Conservation (phyloP, 2,329 filamentous ascomycete genomes). For the Aspergillus puulaauensis region DNA sequence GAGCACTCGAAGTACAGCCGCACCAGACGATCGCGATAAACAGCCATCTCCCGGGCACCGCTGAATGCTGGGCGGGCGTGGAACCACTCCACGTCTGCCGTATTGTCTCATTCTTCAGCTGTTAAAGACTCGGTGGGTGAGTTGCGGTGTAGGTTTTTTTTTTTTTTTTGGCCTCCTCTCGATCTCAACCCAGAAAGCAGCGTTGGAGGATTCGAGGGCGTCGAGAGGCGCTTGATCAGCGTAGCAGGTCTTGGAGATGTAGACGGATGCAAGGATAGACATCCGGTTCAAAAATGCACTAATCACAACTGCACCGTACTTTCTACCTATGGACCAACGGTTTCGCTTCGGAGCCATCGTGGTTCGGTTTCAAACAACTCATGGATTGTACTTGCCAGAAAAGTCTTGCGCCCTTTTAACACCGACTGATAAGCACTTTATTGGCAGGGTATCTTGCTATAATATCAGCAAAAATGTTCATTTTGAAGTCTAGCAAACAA, state of each 20-base stretch:
- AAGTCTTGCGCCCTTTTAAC: background rate
- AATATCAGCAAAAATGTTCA: background rate
- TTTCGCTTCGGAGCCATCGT: background rate
- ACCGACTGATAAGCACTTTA: background rate
- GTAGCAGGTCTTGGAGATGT: background rate
- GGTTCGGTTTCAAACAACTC: background rate
- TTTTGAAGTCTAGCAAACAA: background rate
- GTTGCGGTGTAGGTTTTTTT: conserved; percentile 4
- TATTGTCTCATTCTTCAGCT: background rate
- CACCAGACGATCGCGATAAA: conserved; percentile 4
- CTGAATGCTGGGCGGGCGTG: background rate
- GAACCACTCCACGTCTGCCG: background rate
- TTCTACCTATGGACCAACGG: background rate
- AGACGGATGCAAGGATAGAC: background rate
- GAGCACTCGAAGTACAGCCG: background rate
- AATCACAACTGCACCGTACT: conserved; percentile 3
- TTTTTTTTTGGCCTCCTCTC: background rate
- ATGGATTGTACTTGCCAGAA: background rate
- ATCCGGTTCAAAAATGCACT: conserved; percentile 2
- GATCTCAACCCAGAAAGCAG: background rate
- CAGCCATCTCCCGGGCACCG: background rate
- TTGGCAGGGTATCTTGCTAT: background rate
- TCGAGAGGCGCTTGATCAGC: background rate
- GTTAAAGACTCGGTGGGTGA: background rate
- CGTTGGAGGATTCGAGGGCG: background rate